These are phyloP conservation scores for Wickerhamiella qilinensis DNA, from an alignment of 805 yeast genomes.

Conservation along the genomic window DNA sequence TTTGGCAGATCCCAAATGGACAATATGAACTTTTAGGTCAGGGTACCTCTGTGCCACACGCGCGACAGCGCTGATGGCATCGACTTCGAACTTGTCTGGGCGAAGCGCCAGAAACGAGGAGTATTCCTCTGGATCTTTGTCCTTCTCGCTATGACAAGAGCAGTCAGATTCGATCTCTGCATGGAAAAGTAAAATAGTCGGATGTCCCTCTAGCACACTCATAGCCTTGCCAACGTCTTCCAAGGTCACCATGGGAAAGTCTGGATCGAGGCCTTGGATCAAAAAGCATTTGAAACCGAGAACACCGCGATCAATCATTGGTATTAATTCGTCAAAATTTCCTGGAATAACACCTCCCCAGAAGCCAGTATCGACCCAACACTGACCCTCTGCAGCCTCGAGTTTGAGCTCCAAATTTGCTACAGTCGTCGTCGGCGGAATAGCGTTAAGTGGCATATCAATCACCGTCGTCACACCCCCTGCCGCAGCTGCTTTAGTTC, in stretches of 20 bases:
- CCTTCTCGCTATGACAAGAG: conserved; percentile 4
- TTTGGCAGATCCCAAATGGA: conserved; percentile 73
- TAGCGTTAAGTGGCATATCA: conserved; percentile 92
- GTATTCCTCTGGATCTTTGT: conserved; percentile 43
- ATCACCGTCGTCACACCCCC: conserved; percentile 95
- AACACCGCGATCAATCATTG: conserved; percentile 72
- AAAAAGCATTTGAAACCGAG: conserved; percentile 87
- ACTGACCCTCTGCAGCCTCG: conserved; percentile 60
- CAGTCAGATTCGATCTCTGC: conserved; percentile 63
- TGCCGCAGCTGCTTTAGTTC: conserved; percentile 84
- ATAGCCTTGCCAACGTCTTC: conserved; percentile 53
- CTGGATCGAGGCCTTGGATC: conserved; percentile 92
- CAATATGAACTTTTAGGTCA: conserved; percentile 50
- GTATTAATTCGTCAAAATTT: conserved; percentile 51
- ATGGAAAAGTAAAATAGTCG: conserved; percentile 76
- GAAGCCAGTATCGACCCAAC: conserved; percentile 88
- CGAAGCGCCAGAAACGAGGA: conserved; percentile 65
- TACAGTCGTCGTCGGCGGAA: conserved; percentile 86
- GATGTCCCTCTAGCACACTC: conserved; percentile 39
- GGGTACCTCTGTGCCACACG: conserved; percentile 34
- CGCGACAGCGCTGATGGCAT: conserved; percentile 63
- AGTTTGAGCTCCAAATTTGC: conserved; percentile 60
- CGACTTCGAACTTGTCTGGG: conserved; percentile 76
- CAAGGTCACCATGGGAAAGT: conserved; percentile 69
- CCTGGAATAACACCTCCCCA: conserved; percentile 93